Evolutionary conservation across 441 rosid species (phyloP).

Genomic region (Jatropha multifida): DNA sequence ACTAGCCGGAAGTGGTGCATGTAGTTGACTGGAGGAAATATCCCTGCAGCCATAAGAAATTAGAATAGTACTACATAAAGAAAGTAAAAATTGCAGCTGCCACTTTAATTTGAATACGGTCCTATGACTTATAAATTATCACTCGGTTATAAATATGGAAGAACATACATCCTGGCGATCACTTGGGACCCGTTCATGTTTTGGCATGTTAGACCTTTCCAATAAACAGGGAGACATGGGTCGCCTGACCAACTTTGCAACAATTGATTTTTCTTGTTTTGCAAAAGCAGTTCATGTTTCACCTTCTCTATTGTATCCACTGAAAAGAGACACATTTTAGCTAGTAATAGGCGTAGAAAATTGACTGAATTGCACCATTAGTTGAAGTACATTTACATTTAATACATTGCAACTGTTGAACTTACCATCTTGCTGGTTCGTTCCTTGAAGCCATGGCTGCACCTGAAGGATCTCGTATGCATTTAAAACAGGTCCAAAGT

Average conservation of each 20-base stretch:
- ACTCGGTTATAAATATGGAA: background rate
- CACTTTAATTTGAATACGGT: background rate
- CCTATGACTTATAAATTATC: background rate
- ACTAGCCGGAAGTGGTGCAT: constrained; percentile 41
- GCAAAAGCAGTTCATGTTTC: constrained; percentile 33
- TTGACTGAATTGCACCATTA: background rate
- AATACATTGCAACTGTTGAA: background rate
- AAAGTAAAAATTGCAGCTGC: background rate
- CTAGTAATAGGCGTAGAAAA: background rate
- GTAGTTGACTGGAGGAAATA: constrained; percentile 40
- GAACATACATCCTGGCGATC: constrained; percentile 55
- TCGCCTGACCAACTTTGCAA: constrained; percentile 65
- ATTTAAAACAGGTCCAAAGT: constrained; percentile 61
- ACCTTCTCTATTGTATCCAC: constrained; percentile 43
- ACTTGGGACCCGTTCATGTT: constrained; percentile 27
- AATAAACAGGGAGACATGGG: constrained; percentile 54
- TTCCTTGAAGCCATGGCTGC: constrained; percentile 35
- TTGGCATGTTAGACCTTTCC: constrained; percentile 56
- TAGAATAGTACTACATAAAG: background rate
- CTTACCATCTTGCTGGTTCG: constrained; percentile 49
- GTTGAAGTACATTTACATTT: background rate
- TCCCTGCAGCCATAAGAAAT: constrained; percentile 37
- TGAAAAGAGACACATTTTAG: constrained; percentile 19
- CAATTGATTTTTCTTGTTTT: constrained; percentile 31
- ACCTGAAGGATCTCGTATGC: constrained; percentile 66